Percentiles rank a stretch among this genome's conserved stretches.
These are phyloP conservation scores for Aspergillus tamarii DNA, from an alignment of 2,329 filamentous ascomycete species.

Conservation along the genomic window DNA sequence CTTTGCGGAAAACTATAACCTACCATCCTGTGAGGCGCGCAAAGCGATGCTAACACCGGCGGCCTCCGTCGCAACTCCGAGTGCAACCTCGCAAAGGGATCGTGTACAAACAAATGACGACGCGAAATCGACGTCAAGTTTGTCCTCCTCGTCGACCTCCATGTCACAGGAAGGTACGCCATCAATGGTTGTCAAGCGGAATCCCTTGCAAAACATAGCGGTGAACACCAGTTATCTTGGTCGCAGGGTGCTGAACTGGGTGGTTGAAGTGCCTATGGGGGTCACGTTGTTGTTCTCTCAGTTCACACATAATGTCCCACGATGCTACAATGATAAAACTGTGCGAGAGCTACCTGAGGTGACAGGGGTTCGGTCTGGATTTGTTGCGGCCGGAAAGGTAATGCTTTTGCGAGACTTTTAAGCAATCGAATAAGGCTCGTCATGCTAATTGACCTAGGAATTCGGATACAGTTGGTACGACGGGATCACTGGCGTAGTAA, in stretches of 20 bases:
- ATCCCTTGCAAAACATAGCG: not conserved
- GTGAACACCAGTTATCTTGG: constrained; percentile 66
- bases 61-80: not conserved
- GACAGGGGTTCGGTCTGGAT: constrained; percentile 72
- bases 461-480: constrained; percentile 15
- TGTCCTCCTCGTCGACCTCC: not conserved
- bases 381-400: constrained; percentile 72
- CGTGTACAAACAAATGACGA: not conserved
- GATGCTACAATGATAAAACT: constrained; percentile 80
- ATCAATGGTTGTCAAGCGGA: not conserved
- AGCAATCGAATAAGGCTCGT: no score
- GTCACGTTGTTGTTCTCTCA: constrained; percentile 79
- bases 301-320: constrained; percentile 83
- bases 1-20: constrained; percentile 14
- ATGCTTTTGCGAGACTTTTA: not conserved
- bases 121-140: not conserved
- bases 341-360: constrained; percentile 77
- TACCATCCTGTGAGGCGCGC: constrained; percentile 11
- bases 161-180: not conserved
- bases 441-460: constrained; percentile 9
- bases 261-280: constrained; percentile 80
- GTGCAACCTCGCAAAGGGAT: no score
- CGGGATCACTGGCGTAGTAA: constrained; percentile 15
- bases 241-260: constrained; percentile 70
- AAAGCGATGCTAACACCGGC: not conserved